Evolutionary conservation across 331 rosid genomes (phyloP), one percentile per base, ranked within the genome.

Genomic region (Saraca asoca): DNA sequence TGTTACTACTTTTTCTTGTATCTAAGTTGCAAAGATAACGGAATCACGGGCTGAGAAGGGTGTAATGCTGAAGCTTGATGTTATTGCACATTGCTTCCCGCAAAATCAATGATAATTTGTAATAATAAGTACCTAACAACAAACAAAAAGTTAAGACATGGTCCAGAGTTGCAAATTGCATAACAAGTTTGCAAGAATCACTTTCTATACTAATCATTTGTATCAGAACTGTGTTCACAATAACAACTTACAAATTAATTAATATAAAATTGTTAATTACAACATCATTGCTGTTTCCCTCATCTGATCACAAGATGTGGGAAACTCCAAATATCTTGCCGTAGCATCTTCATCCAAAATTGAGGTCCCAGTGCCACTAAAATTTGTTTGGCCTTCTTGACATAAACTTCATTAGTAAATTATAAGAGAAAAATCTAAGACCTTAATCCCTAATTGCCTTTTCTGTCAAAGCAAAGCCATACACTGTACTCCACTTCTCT

Each of bases 361-460:
- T 67, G 59, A 58, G 34, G 17, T 59, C 20, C 13, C 52, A 16
- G 17, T 24, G 31, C 31, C 31, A 24, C 3, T 24, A 24, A 24
- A 24, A 24, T 24, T 24, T 24, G 56, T 31, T 57, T 58, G 62
- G 19, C 20, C 51, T 58, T 34, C 59, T 18, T 45, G 33, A 14
- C 19, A 46, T 66, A 55, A 66, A 39, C 51, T 33, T 12, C 41
- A 5, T 7, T n/a, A 35, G 73, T 54, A 17, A n/a, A 41, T 17
- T 13, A 13, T 46, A 31, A n/a, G 17, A 19, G 9, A 50, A 53
- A 59, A 64, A 56, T 62, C 51, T 51, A 71, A 54, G 53, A 53
- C 58, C 77, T 64, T 38, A 7, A 10, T 24, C 58, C 58, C 31
- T 37, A 16, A 42, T n/a, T 20, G 70, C 61, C 43, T 13, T 24